Percentiles rank a stretch among this genome's conserved stretches.
These are phyloP conservation scores for Sarocladiaceae sp. DNA, from an alignment of 2,329 filamentous ascomycete genomes.

Conservation along the genomic window DNA sequence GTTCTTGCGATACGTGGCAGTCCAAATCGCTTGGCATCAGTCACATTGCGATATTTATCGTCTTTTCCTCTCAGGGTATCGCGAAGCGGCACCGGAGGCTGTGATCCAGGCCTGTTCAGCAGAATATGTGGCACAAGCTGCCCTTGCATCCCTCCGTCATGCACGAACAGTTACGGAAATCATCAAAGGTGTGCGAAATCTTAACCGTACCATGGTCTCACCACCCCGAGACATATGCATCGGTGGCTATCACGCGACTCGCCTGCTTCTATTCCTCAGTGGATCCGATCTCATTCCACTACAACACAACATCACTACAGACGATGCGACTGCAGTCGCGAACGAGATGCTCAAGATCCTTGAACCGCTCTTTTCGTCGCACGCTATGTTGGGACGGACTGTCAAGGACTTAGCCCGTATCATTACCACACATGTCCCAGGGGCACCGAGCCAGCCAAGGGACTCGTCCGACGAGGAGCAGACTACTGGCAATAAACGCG, in stretches of 20 bases:
- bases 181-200: slow-evolving; percentile 18
- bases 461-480: slow-evolving; percentile 22
- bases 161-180: neutral
- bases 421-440: slow-evolving; percentile 11
- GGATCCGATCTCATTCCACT: slow-evolving; percentile 14
- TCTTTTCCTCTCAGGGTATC: slow-evolving; percentile 35
- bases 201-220: slow-evolving; percentile 29
- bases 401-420: slow-evolving; percentile 22
- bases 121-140: slow-evolving; percentile 20
- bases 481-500: slow-evolving; percentile 18
- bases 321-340: neutral
- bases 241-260: slow-evolving; percentile 36
- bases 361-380: slow-evolving; percentile 14
- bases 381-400: slow-evolving; percentile 19
- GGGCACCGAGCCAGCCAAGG: slow-evolving; percentile 19
- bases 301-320: slow-evolving; percentile 13
- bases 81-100: slow-evolving; percentile 30
- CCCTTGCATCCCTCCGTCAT: neutral
- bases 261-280: slow-evolving; percentile 30
- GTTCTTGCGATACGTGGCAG: slow-evolving; percentile 15
- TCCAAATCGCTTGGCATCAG: slow-evolving; percentile 29
- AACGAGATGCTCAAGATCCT: neutral
- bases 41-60: slow-evolving; percentile 40
- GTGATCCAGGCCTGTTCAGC: slow-evolving; percentile 25
- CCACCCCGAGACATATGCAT: slow-evolving; percentile 30